These are phyloP conservation scores for Colletotrichum falcatum DNA, from an alignment of 2,329 filamentous ascomycete species.

Conservation along the genomic window DNA sequence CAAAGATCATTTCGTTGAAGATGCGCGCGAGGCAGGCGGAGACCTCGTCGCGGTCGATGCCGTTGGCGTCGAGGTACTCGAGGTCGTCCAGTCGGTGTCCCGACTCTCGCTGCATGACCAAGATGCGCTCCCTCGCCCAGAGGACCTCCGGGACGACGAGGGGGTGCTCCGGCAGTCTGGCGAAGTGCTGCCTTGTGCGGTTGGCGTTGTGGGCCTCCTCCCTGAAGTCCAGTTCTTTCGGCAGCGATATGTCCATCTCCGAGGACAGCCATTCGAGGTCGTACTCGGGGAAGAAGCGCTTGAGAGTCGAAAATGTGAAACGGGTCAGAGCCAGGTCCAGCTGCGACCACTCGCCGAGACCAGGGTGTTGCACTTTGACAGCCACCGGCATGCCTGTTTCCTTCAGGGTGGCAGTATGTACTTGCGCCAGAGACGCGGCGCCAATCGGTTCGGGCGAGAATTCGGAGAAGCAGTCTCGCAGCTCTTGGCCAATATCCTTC, in stretches of 20 bases:
- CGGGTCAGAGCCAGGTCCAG: slow-evolving; percentile 88
- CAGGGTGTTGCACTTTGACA: slow-evolving; percentile 96
- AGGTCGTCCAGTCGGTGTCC: slow-evolving; percentile 91
- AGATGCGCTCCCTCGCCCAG: slow-evolving; percentile 88
- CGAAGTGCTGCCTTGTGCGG: slow-evolving; percentile 84
- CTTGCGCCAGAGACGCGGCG: slow-evolving; percentile 93
- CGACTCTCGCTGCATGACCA: slow-evolving; percentile 95
- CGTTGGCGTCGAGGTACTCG: slow-evolving; percentile 83
- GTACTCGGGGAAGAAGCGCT: slow-evolving; percentile 96
- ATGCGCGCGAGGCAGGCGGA: slow-evolving; percentile 90
- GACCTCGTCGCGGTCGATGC: slow-evolving; percentile 95
- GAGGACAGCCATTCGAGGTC: slow-evolving; percentile 95
- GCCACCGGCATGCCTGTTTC: slow-evolving; percentile 88
- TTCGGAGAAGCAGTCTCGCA: slow-evolving; percentile 87
- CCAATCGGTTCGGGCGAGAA: slow-evolving; percentile 87
- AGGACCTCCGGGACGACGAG: slow-evolving; percentile 90
- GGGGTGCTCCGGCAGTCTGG: slow-evolving; percentile 77
- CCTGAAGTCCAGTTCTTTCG: slow-evolving; percentile 90
- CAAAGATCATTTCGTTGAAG: slow-evolving; percentile 99
- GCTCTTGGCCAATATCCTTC: slow-evolving; percentile 80
- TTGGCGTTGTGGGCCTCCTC: slow-evolving; percentile 88
- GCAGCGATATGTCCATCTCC: slow-evolving; percentile 92
- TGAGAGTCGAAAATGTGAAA: slow-evolving; percentile 90
- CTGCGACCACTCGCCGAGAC: slow-evolving; percentile 88
- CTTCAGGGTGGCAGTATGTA: slow-evolving; percentile 87